These are phyloP conservation scores for Neofusicoccum kwambonambiense DNA, from an alignment of 2,329 filamentous ascomycete species.

Conservation along the genomic window DNA sequence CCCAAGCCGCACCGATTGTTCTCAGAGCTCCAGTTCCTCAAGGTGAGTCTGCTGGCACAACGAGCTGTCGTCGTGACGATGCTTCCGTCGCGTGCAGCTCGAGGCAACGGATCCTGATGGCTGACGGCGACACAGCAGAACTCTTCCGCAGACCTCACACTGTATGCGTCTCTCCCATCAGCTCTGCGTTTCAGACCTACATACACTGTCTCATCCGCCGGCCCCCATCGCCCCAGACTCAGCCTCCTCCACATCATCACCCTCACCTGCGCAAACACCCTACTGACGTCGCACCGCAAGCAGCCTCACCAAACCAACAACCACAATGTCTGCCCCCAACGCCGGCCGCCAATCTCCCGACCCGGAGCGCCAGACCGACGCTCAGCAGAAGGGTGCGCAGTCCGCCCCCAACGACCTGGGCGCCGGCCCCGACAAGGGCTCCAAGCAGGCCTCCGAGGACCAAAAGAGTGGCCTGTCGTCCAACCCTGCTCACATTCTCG, in stretches of 20 bases:
- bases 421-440: conserved; percentile 40
- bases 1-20: neutral
- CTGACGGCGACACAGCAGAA: neutral
- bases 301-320: conserved; percentile 26
- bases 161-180: neutral
- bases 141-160: neutral
- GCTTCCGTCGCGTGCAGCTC: neutral
- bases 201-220: neutral
- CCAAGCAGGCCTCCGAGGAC: conserved; percentile 54
- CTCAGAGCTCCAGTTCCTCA: neutral
- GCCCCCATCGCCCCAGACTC: neutral
- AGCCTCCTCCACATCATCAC: neutral
- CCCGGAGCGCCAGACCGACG: conserved; percentile 65
- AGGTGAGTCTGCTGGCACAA: neutral
- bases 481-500: conserved; percentile 66
- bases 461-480: conserved; percentile 51
- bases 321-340: conserved; percentile 63
- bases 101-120: neutral
- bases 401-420: conserved; percentile 58
- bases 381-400: conserved; percentile 61
- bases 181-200: neutral
- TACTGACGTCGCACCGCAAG: neutral
- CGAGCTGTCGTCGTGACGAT: too few species aligned
- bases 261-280: neutral
- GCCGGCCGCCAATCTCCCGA: conserved; percentile 75